phyloP scores from a whole-genome alignment of 306 rosid species.

The Gillenia trifoliata region DNA sequence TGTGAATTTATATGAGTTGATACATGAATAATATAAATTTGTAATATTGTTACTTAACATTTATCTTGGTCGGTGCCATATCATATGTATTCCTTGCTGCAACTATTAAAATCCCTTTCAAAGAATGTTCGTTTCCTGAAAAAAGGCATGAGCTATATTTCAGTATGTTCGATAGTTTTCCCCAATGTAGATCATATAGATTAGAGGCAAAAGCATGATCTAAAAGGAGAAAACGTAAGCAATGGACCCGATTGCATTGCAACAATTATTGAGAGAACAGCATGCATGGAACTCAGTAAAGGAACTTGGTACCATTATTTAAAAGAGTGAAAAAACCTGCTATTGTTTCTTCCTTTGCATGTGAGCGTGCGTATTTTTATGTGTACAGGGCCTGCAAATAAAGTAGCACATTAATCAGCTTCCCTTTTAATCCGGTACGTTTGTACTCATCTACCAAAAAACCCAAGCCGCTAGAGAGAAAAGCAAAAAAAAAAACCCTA shows the following conservation, averaged over 20 bases:
- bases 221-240: not conserved
- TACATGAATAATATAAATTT: not conserved
- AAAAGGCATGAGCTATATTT: not conserved
- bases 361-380: not conserved
- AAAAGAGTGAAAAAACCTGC: not conserved
- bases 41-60: not conserved
- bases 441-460: not conserved
- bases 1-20: not conserved
- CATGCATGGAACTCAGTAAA: not conserved
- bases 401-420: not conserved
- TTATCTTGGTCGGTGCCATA: not conserved
- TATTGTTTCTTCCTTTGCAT: not conserved
- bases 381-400: no score
- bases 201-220: not conserved
- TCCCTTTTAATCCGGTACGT: not conserved
- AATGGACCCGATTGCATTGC: not conserved
- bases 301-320: not conserved
- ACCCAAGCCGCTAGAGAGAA: no score
- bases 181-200: not conserved
- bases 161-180: not conserved
- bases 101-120: not conserved
- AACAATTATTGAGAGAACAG: not conserved
- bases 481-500: not conserved
- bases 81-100: not conserved
- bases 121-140: not conserved